Base-by-base conservation (phyloP, 352 stramenopile genomes). In the Blastocystis sp. region DNA sequence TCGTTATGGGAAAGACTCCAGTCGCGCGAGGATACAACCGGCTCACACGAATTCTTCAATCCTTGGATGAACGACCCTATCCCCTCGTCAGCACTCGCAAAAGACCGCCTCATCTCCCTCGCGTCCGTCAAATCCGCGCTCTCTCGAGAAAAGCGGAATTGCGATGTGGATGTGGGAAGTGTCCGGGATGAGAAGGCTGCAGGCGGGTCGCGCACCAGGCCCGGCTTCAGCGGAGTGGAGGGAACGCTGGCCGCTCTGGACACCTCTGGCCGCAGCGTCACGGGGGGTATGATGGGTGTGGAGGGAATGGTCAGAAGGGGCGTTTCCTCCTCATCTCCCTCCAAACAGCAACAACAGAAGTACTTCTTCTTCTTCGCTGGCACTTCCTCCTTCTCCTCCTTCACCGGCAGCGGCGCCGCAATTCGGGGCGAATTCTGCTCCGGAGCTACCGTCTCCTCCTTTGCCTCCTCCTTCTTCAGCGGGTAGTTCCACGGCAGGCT, bases 401-500 rank as follows among this genome's bases (percentile, higher is more conserved):
- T 34, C 28, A 34, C 28, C 28, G 28, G 28, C 28, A 10, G 14
- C 40, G 45, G 7, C 38, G 61, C 11, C 19, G 69, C 41, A 28
- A 17, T 4, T 11, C n/a, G 48, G 7, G 34, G 23, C 17, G 48
- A 62, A 62, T 28, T 61, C 19, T 40, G 3, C 19, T 40, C 34
- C 62, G 62, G n/a, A 40, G 10, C 38, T 69, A 14, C 9, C n/a
- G 9, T 69, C 9, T 10, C 9, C 9, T 69, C 38, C 11, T 69
- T 28, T 11, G 62, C 62, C 9, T 19, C 17, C 38, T 69, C 38
- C 10, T 19, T 10, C n/a, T 23, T 52, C 69, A 79, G 28, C 11
- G 69, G 69, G 23, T 79, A 52, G 34, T 79, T 79, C 69, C 69
- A 79, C 34, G 69, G 69, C 11, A 79, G 34, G 19, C 61, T 45